A percentile compares a stretch with the other conserved stretches of the same genome.
Evolutionary conservation across 768 basidiomycete genomes (phyloP).

Genomic region (Kwoniella pini): DNA sequence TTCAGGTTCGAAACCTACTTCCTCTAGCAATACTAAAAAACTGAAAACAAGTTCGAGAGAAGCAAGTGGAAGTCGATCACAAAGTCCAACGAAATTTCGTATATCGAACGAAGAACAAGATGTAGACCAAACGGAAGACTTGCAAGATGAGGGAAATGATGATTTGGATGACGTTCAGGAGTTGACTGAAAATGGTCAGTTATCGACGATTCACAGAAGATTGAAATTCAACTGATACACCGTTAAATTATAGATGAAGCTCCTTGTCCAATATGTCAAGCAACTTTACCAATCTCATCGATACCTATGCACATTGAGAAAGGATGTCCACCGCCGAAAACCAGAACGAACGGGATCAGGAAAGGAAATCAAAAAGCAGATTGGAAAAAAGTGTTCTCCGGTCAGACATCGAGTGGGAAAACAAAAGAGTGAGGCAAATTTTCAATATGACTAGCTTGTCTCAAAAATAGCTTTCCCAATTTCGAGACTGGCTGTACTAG

Average conservation of each 20-base stretch:
- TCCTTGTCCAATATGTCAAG: conserved; percentile 66
- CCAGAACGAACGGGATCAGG: conserved; percentile 6
- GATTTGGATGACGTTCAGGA: conserved; percentile 21
- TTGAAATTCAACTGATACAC: no score
- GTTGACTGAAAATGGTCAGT: conserved; percentile 40
- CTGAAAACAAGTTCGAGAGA: conserved; percentile 3
- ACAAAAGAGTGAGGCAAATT: neutral
- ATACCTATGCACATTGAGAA: conserved; percentile 72
- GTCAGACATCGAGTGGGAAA: conserved; percentile 16
- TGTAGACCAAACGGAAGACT: neutral
- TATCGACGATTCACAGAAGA: no score
- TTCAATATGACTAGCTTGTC: no score
- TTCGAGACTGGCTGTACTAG: no score
- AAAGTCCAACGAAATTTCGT: conserved; percentile 17
- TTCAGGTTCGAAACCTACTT: conserved; percentile 7
- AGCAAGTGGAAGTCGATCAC: conserved; percentile 20
- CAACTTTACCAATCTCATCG: conserved; percentile 57
- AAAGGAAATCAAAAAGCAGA: conserved; percentile 43
- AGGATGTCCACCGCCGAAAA: conserved; percentile 57
- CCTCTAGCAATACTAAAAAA: neutral
- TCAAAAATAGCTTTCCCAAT: no score
- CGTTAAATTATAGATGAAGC: conserved; percentile 52
- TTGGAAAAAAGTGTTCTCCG: conserved; percentile 51
- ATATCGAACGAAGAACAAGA: neutral
- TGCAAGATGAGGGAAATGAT: conserved; percentile 11